Base-by-base conservation (phyloP, 371 early-diverging fungal genomes). In the Conidiobolus incongruus region DNA sequence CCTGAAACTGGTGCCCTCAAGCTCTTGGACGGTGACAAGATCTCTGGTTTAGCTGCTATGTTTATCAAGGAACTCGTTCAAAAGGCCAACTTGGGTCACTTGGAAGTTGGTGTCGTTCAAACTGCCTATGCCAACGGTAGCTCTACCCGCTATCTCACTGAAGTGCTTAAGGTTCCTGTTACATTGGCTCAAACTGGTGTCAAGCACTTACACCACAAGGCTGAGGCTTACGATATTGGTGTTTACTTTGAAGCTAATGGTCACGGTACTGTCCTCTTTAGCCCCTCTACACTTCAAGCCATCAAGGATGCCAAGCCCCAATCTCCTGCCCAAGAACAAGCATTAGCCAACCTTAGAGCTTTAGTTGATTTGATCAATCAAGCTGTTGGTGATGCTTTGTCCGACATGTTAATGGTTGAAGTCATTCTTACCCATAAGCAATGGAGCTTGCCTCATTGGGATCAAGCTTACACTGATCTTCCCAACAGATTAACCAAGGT, bases 201-300 rank as follows among this genome's bases (percentile, higher is more conserved):
- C 47, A 99, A 99, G 73, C 90, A 99, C 65, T 72, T 99, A 57
- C 95, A 97, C 51, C 93, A 89, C 57, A 91, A 89, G 56, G 98
- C 98, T 32, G 75, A 82, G 54, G 77, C 84, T 49, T 98, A 83
- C 62, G 94, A 91, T 60, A 77, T 98, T 47, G 98, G 99, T 53
- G 91, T 98, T 33, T 99, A 98, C 70, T 99, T 98, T 78, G 99
- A 99, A 62, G 97, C 98, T 30, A 99, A 99, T 51, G 99, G 99
- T 40, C 99, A 99, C 59, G 99, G 99, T 38, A 96, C 98, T 16
- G 85, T 97, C 26, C 72, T 89, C 44, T 98, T 99, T 64, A 90
- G 86, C 57, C 61, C 75, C 39, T 62, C 58, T 16, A 87, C 91
- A 11, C 62, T 80, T 35, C 65, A 75, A 40, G 70, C 76, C 15